Conservation (phyloP, 345 rosid species). For the Odontarrhena argentea region DNA sequence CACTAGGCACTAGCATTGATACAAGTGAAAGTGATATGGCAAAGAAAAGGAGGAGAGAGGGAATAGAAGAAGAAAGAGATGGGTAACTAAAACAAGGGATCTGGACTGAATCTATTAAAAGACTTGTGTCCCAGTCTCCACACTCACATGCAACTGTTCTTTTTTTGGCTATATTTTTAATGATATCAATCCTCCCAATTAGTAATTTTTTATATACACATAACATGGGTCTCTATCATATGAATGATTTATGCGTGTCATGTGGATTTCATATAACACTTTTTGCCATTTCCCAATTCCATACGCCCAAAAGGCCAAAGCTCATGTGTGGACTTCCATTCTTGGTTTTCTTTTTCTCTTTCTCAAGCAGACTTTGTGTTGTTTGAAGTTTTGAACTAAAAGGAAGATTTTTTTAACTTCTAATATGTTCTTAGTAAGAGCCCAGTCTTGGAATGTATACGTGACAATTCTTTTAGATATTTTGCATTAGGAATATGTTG, state of each 20-base stretch:
- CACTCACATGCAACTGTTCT: slow-evolving; percentile 36
- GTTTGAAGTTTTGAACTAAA: not conserved
- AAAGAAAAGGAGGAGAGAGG: slow-evolving; percentile 6
- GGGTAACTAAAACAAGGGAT: slow-evolving; percentile 27
- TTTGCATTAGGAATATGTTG: too few relatives aligned
- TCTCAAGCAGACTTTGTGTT: not conserved
- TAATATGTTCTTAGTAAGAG: not conserved
- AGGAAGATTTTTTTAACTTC: not conserved
- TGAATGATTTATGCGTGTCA: slow-evolving; percentile 9
- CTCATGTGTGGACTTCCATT: slow-evolving; percentile 1
- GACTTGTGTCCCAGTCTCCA: slow-evolving; percentile 34
- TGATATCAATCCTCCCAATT: not conserved
- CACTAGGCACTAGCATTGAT: too few relatives aligned
- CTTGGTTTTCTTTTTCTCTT: not conserved
- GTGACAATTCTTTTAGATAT: too few relatives aligned
- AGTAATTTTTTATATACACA: not conserved
- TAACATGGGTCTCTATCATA: slow-evolving; percentile 33
- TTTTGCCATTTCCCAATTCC: not conserved
- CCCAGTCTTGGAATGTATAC: too few relatives aligned
- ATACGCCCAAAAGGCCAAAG: not conserved
- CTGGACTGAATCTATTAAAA: slow-evolving; percentile 29
- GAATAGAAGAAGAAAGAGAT: slow-evolving; percentile 20
- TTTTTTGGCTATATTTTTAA: slow-evolving; percentile 6
- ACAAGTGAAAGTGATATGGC: not conserved
- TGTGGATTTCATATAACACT: not conserved